Conservation (phyloP, 1,139 yeast genomes). For the Saccharomyces hybrid region DNA sequence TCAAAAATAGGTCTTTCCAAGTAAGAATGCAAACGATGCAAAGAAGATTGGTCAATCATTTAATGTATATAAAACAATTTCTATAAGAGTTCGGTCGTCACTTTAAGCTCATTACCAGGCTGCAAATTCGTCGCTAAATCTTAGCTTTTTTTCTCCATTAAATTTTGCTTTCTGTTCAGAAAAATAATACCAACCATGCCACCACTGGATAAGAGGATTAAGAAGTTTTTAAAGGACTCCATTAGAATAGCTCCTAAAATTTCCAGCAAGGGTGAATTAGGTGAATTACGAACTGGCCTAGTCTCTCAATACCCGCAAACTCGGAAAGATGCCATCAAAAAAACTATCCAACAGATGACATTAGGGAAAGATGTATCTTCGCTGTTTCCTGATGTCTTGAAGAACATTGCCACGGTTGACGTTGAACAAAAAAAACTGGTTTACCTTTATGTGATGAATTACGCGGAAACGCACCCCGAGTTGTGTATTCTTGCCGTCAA, state of each 20-base stretch:
- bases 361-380: slow-evolving; percentile 97
- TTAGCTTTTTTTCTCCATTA: not conserved
- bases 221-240: slow-evolving; percentile 31
- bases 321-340: slow-evolving; percentile 90
- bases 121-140: too few relatives aligned
- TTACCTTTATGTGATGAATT: slow-evolving; percentile 90
- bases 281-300: slow-evolving; percentile 79
- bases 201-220: slow-evolving; percentile 32
- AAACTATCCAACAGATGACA: slow-evolving; percentile 98
- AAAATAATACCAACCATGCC: slow-evolving; percentile 16
- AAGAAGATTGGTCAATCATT: not conserved
- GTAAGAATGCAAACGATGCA: not conserved
- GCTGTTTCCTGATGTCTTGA: slow-evolving; percentile 89
- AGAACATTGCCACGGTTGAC: slow-evolving; percentile 95
- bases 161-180: not conserved
- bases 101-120: not conserved
- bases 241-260: slow-evolving; percentile 33
- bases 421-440: slow-evolving; percentile 95
- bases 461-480: slow-evolving; percentile 95
- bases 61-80: too few relatives aligned
- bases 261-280: slow-evolving; percentile 59
- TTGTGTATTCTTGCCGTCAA: slow-evolving; percentile 92
- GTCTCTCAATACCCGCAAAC: slow-evolving; percentile 94
- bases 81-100: not conserved
- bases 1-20: not conserved